Percentiles rank a stretch among this genome's conserved stretches.
These are phyloP conservation scores for Papiliotrema terrestris DNA, from an alignment of 1,284 basidiomycete species.

Conservation along the genomic window DNA sequence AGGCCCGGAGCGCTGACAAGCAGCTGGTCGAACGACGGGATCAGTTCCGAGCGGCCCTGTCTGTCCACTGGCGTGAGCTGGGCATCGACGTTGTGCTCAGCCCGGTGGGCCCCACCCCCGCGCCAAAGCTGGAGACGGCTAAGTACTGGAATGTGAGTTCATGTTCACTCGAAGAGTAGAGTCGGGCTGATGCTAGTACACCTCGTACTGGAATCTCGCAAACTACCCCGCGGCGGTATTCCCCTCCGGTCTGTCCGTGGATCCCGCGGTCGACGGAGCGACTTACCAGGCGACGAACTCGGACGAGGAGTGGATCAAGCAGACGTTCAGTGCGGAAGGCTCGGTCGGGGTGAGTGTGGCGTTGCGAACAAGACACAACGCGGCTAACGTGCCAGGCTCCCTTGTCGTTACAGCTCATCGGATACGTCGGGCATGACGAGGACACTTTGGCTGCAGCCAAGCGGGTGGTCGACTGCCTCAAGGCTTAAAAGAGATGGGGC, in stretches of 20 bases:
- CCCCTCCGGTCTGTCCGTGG: constrained; percentile 56
- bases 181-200: constrained; percentile 49
- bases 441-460: neutral
- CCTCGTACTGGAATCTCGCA: constrained; percentile 62
- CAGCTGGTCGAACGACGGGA: neutral
- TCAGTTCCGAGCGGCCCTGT: constrained; percentile 21
- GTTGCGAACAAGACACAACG: neutral
- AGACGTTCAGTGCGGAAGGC: neutral
- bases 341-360: neutral
- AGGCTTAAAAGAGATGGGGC: too few relatives aligned
- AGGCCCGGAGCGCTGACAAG: neutral
- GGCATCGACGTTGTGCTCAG: constrained; percentile 39
- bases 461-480: neutral
- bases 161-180: too few relatives aligned
- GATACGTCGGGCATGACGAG: neutral
- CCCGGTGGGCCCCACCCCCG: constrained; percentile 32
- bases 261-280: constrained; percentile 30
- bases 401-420: neutral
- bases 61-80: constrained; percentile 14
- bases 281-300: neutral
- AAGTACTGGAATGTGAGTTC: constrained; percentile 26
- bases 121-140: constrained; percentile 29
- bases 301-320: neutral
- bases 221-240: constrained; percentile 65
- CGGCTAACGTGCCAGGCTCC: neutral